phyloP scores from a whole-genome alignment of 331 rosid species.

The Rosa hybrid region DNA sequence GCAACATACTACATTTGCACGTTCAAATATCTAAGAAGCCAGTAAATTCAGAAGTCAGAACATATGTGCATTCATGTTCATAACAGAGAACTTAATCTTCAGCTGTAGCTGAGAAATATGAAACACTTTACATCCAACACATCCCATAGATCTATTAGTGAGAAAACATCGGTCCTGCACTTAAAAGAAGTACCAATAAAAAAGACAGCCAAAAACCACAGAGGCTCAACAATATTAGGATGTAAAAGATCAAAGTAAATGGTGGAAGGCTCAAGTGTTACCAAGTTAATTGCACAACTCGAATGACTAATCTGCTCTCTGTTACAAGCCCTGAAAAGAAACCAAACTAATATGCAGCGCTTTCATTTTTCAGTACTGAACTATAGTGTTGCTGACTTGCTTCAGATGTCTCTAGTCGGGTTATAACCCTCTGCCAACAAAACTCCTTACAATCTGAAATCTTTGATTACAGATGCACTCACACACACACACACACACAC shows the following conservation, averaged over 20 bases:
- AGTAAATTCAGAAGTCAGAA: neutral
- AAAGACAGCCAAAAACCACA: neutral
- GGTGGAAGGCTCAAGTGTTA: neutral
- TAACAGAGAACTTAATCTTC: neutral
- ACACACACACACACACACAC: no score
- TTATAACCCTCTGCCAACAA: neutral
- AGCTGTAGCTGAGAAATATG: neutral
- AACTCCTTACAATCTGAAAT: neutral
- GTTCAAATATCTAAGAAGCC: neutral
- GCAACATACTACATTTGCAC: neutral
- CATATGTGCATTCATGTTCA: neutral
- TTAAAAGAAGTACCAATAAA: neutral
- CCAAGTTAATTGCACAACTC: neutral
- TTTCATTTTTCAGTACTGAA: neutral
- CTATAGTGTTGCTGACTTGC: neutral
- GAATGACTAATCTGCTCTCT: neutral
- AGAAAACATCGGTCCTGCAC: neutral
- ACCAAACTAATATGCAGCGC: neutral
- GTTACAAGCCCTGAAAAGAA: neutral
- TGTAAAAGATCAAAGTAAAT: neutral
- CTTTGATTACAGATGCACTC: neutral
- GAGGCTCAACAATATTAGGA: neutral
- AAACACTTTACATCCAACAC: neutral
- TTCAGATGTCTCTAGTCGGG: neutral
- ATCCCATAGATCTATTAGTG: neutral